Base-by-base conservation (phyloP, 2,329 filamentous ascomycete species). In the Calonectria montana region DNA sequence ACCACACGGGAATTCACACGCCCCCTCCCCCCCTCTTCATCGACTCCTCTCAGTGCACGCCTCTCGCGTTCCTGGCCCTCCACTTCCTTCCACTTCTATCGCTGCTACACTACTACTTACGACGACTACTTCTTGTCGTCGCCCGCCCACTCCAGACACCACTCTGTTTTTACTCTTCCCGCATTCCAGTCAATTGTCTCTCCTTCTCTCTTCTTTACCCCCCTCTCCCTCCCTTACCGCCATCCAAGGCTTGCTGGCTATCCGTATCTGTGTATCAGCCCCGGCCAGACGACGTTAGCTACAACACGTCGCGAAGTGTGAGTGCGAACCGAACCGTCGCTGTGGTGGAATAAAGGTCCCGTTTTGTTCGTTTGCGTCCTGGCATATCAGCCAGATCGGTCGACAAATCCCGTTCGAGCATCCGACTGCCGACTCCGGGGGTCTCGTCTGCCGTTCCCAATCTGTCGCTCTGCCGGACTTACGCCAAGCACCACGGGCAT, bases 21-120 rank as follows among this genome's bases (percentile, higher is more conserved):
- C 68, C 57, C 50, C 53, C 62, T 39, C 37, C 63, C 59, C 68
- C 47, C 65, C 53, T 31, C 65, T 55, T 55, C 41, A 45, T 35
- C 50, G 35, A 21, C 62, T 65, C 62, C 62, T 48, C 48, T 61
- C 59, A 65, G 41, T 35, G 55, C 69, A 37, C 53, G 47, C 65
- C 68, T 63, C 57, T 64, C 39, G 57, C 39, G 57, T 62, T 45
- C 39, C 57, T 62, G 57, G 39, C 29, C 57, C 47, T 39, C 31
- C 29, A 37, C 83, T 97, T 93, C 83, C 92, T 95, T 77, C 98
- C 94, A 84, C 98, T 95, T 95, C 82, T 97, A 95, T 75, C 98
- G 94, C 50, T 94, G 88, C 55, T 95, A 92, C 74, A 94, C 87
- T 50, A 18, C 39, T 50, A 45, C 48, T 31, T 23, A 31, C 21